Conservation (phyloP, 306 rosid genomes). For the Cicer cuneatum region DNA sequence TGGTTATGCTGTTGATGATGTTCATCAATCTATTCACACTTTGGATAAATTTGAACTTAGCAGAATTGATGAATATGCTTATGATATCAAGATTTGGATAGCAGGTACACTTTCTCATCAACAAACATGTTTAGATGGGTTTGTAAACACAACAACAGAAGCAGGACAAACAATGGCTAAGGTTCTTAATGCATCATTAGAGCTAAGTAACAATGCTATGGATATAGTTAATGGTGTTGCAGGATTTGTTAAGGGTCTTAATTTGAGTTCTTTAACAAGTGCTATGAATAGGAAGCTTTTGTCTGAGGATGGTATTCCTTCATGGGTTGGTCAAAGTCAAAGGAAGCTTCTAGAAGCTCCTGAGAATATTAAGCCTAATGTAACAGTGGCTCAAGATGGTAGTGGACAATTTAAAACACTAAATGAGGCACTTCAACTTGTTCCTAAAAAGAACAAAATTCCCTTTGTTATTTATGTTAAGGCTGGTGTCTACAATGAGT, state of each 20-base stretch:
- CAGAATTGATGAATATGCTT: constrained; percentile 47
- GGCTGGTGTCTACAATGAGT: constrained; percentile 68
- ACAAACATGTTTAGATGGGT: constrained; percentile 76
- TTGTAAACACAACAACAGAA: constrained; percentile 57
- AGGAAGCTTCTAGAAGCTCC: constrained; percentile 44
- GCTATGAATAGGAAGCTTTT: constrained; percentile 46
- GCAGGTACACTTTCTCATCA: constrained; percentile 70
- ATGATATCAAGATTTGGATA: constrained; percentile 77
- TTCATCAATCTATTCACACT: constrained; percentile 43
- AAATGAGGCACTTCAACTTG: constrained; percentile 55
- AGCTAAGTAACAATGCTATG: constrained; percentile 71
- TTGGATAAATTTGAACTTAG: constrained; percentile 50
- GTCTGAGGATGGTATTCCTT: constrained; percentile 44
- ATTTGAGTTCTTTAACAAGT: not conserved
- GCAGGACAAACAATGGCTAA: constrained; percentile 61
- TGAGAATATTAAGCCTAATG: constrained; percentile 47
- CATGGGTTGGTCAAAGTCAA: constrained; percentile 47
- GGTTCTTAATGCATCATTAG: constrained; percentile 53
- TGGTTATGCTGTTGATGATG: constrained; percentile 66
- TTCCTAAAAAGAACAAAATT: constrained; percentile 55
- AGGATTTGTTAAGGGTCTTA: constrained; percentile 29
- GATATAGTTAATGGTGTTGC: constrained; percentile 59
- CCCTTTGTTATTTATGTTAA: constrained; percentile 74
- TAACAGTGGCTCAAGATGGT: constrained; percentile 76
- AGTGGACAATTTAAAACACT: constrained; percentile 62